Evolutionary conservation across 495 filamentous ascomycete genomes (phyloP).

Genomic region (Aspergillus heteromorphus): DNA sequence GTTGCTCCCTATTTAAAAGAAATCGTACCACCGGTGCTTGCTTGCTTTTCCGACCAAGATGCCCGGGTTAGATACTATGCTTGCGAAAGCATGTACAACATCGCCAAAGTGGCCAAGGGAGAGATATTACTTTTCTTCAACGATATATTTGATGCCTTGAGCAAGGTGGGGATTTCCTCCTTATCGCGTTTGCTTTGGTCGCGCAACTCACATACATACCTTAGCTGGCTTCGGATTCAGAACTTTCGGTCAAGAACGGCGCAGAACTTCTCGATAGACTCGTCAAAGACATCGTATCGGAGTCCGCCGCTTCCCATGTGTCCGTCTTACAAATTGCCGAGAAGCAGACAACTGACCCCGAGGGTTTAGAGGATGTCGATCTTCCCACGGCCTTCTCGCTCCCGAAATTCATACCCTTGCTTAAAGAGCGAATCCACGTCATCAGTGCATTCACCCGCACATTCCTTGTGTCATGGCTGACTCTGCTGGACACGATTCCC

Average conservation of each 20-base stretch:
- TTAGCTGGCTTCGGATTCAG: conserved; percentile 90
- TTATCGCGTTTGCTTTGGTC: background rate
- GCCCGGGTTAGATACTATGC: conserved; percentile 97
- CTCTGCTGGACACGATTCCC: conserved; percentile 89
- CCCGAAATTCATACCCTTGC: conserved; percentile 81
- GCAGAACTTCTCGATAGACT: conserved; percentile 94
- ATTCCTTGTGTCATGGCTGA: conserved; percentile 96
- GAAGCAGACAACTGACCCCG: conserved; percentile 42
- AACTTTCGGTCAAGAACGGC: conserved; percentile 96
- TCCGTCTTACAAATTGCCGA: conserved; percentile 66
- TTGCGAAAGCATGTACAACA: conserved; percentile 99
- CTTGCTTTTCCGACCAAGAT: conserved; percentile 98
- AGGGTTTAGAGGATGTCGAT: conserved; percentile 45
- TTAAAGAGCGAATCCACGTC: conserved; percentile 89
- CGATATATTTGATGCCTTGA: conserved; percentile 93
- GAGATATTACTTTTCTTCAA: conserved; percentile 97
- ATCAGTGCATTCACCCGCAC: conserved; percentile 90
- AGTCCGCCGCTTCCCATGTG: conserved; percentile 92
- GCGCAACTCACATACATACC: conserved; percentile 6
- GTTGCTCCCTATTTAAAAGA: conserved; percentile 85
- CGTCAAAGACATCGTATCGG: conserved; percentile 96
- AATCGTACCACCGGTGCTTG: conserved; percentile 95
- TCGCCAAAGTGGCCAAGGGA: conserved; percentile 97
- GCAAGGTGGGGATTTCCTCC: conserved; percentile 62
- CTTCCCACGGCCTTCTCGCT: conserved; percentile 89